These are phyloP conservation scores for Botrytis aclada DNA, from an alignment of 2,329 filamentous ascomycete genomes.

Conservation along the genomic window DNA sequence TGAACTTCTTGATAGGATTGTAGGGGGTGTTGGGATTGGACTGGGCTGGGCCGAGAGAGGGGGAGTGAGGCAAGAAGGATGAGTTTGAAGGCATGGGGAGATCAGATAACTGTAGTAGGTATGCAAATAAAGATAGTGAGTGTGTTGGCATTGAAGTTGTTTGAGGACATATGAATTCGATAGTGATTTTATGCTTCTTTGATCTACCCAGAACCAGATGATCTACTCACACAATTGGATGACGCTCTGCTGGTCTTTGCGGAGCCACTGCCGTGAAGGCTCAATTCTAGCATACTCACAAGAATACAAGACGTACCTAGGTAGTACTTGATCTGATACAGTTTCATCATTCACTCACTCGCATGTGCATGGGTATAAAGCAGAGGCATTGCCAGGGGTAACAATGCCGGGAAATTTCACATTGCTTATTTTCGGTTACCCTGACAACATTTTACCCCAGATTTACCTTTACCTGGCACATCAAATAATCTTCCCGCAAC, in stretches of 20 bases:
- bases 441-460: slow-evolving; percentile 16
- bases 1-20: slow-evolving; percentile 5
- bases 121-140: background rate
- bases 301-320: background rate
- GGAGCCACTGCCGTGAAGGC: background rate
- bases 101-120: background rate
- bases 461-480: background rate
- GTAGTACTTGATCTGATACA: background rate
- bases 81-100: background rate
- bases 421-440: slow-evolving; percentile 4
- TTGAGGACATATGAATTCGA: background rate
- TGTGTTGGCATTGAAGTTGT: background rate
- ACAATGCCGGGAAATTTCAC: background rate
- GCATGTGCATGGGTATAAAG: background rate
- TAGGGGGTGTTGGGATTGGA: background rate
- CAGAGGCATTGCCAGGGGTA: background rate
- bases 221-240: background rate
- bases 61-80: background rate
- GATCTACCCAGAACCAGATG: background rate
- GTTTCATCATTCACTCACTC: background rate
- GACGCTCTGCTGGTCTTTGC: background rate
- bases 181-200: background rate
- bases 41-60: background rate
- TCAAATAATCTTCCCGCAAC: slow-evolving; percentile 15
- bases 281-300: background rate